These are phyloP conservation scores for Kwoniella bestiolae DNA, from an alignment of 768 basidiomycete species.

Conservation along the genomic window DNA sequence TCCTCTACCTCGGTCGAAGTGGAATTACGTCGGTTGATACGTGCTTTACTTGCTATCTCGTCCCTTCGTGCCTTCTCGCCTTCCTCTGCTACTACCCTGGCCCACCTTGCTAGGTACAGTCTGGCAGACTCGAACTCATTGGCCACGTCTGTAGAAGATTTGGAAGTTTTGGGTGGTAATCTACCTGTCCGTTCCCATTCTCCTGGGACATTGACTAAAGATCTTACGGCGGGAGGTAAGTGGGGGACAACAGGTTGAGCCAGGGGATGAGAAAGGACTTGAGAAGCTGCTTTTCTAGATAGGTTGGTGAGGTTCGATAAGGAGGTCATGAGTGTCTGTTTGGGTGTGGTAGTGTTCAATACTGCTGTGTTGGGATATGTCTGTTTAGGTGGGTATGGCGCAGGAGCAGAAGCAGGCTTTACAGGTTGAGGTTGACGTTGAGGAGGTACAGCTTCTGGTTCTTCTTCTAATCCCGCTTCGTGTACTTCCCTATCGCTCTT, in stretches of 20 bases:
- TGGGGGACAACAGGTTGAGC: conserved; percentile 96
- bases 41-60: conserved; percentile 64
- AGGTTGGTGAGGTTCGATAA: conserved; percentile 93
- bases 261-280: conserved; percentile 91
- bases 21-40: conserved; percentile 50
- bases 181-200: conserved; percentile 74
- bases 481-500: conserved; percentile 90
- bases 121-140: conserved; percentile 96
- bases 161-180: conserved; percentile 64
- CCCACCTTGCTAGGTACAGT: conserved; percentile 96
- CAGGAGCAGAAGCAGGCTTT: not conserved
- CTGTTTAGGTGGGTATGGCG: conserved; percentile 40
- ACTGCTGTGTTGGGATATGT: conserved; percentile 41
- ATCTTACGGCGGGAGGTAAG: conserved; percentile 89
- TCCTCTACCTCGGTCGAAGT: conserved; percentile 54
- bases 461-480: conserved; percentile 61
- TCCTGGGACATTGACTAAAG: conserved; percentile 84
- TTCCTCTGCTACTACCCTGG: conserved; percentile 90
- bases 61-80: conserved; percentile 83
- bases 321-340: conserved; percentile 74
- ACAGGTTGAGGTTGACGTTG: conserved; percentile 18
- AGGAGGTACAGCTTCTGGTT: conserved; percentile 27
- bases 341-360: conserved; percentile 31
- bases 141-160: conserved; percentile 60
- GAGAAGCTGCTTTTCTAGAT: conserved; percentile 90